Evolutionary conservation across 192 early-diverging fungal genomes (phyloP), one percentile per base, ranked within the genome.

Genomic region (Coemansia sp.): DNA sequence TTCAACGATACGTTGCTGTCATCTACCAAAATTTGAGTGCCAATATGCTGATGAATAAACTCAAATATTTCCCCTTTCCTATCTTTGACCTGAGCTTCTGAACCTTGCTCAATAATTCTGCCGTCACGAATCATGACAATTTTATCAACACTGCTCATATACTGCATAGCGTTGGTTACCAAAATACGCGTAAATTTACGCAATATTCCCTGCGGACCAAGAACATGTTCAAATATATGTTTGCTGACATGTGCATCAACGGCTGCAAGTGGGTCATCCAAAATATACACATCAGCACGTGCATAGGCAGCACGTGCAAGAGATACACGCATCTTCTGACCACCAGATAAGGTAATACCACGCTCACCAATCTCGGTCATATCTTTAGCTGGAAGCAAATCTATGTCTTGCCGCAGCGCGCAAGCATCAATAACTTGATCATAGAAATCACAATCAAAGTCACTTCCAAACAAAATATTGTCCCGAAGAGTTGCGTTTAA

Each of bases 241-340:
- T 85, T 83, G 23, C 84, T 81, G 9, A 88, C 84, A 63, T 86
- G 84, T 3, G 86, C 75, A 56, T 86, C 87, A 3, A 88, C 85
- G n/a, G 91, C 88, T 39, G 88, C 74, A 24, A 91, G 73, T 8
- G 88, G 87, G 56, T 92, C 90, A 58, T 91, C 90, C 24, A 92
- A 66, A 3, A 91, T 75, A 51, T 84, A 83, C 1, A 89, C 68
- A 36, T 91, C 88, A 10, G 86, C 84, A 11, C 87, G 72, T 25
- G 82, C 51, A 58, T 89, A 90, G 14, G 86, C 74, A 0, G 88
- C 88, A 52, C 91, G 75, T 0, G 89, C 89, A 2, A 89, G 63
- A 0, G 84, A 81, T 8, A 91, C 80, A 50, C 90, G 83, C 2
- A 86, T 84, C 60, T 85, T 86, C 50, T 88, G 86, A 31, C 86